Evolutionary conservation across 805 yeast genomes (phyloP), one percentile per base, ranked within the genome.

Genomic region (Alloascoidea hylecoeti): DNA sequence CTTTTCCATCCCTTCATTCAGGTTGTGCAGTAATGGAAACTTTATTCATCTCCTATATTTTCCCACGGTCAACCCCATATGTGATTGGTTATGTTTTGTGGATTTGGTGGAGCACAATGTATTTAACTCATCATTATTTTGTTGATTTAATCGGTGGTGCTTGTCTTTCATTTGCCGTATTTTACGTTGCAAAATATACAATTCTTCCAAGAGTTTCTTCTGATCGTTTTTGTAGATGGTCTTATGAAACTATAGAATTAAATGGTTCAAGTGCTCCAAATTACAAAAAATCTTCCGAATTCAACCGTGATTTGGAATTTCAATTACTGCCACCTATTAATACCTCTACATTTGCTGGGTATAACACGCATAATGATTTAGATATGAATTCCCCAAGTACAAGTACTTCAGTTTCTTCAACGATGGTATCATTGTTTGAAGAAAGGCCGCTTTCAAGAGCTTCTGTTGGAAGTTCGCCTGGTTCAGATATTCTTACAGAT

Each of bases 81-180:
- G 82, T 85, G 66, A 67, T 78, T 54, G 58, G 66, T 15, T 92
- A 89, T 55, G 92, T 85, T n/a, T 60, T 75, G 44, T 85, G 95
- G 94, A 68, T 92, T 47, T 89, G 97, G 97, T 92, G 96, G 94
- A 72, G 92, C 37, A 92, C 97, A 13, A 89, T 89, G 98, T 89
- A 89, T 57, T 68, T 89, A 51, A 89, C 96, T 0, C 98, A 89
- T 58, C 98, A 89, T 60, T 89, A 89, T 56, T 92, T 92, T 52
- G 75, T 89, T 42, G 97, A 89, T 54, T 71, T 89, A 38, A 83
- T 84, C 50, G 89, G 84, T n/a, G 98, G 98, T 16, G 89, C 96
- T 2, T 69, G 75, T 14, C 64, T 92, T 41, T 75, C 95, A 0
- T 68, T 77, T 42, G 56, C 70, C 13, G 76, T 82, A 18, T 88